Evolutionary conservation across 345 rosid species (phyloP), one percentile per base, ranked within the genome.

Genomic region (Hibiscus mutabilis): DNA sequence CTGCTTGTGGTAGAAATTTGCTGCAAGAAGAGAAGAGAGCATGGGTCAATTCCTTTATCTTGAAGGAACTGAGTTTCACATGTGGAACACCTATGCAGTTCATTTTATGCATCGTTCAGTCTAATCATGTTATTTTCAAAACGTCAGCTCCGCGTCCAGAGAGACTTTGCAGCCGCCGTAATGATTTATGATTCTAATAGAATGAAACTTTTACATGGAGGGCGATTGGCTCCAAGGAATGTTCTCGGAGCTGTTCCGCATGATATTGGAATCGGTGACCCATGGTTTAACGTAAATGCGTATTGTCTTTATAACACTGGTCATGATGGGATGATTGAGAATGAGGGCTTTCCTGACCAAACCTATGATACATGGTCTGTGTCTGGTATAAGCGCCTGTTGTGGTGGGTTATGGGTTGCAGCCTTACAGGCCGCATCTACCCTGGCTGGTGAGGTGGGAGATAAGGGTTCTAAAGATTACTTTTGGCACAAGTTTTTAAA

Each of bases 41-140:
- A 84, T 94, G 5, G 98, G 98, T 8, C 97, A 91, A 63, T 94
- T 94, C 78, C 95, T 94, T 60, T 91, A 94, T 70, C 84, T 91
- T 10, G 97, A 94, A 85, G 98, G 98, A 49, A 33, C 85, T 10
- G 98, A 94, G 64, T 94, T 90, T 74, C 91, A 68, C 47, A 91
- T 94, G 97, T 94, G 97, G 97, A 91, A 91, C 82, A 91, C 98
- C 31, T 94, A 91, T 29, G 98, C 91, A 61, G 97, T 94, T 73
- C 98, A 94, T 77, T 94, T 79, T 94, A 91, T 58, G 82, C 98
- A 2, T 94, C 98, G 33, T 94, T 90, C 75, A 89, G 97, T 4
- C 79, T 94, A 2, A 79, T 94, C 73, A 87, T 84, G 96, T 83
- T 94, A 52, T 94, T 91, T 77, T 97, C 98, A 14, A 94, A 91